Percentiles rank a stretch among this genome's conserved stretches.
These are phyloP conservation scores for Lepidopterella palustris DNA, from an alignment of 495 filamentous ascomycete species.

Conservation along the genomic window DNA sequence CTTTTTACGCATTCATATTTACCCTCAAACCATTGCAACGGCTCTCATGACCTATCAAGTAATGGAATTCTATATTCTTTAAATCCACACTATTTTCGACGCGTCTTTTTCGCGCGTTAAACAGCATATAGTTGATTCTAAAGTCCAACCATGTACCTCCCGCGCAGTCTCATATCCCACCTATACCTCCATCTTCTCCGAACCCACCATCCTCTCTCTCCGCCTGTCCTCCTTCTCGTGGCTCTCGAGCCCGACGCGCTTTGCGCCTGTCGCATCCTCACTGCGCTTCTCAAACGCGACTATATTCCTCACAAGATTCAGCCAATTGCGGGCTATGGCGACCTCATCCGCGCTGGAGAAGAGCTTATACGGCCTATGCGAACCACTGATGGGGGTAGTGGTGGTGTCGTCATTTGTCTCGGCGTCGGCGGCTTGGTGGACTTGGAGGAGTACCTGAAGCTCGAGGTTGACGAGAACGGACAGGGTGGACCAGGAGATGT, in stretches of 20 bases:
- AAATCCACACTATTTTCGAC: conserved; percentile 3
- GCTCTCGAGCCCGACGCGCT: conserved; percentile 93
- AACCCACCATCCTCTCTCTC: conserved; percentile 73
- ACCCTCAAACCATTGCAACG: not conserved
- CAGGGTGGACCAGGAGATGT: conserved; percentile 60
- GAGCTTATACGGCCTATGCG: conserved; percentile 78
- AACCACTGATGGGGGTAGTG: conserved; percentile 67
- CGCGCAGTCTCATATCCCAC: conserved; percentile 77
- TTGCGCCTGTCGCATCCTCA: conserved; percentile 91
- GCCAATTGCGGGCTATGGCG: conserved; percentile 85
- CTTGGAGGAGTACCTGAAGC: conserved; percentile 62
- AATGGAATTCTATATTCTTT: not conserved
- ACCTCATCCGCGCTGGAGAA: conserved; percentile 69
- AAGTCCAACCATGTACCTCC: conserved; percentile 73
- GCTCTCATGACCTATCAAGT: not conserved
- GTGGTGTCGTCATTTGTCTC: conserved; percentile 84
- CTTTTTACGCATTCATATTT: not conserved
- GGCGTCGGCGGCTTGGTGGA: conserved; percentile 90
- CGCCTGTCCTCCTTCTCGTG: conserved; percentile 86
- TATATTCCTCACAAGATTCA: conserved; percentile 98
- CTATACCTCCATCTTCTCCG: conserved; percentile 82
- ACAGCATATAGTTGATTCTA: not conserved
- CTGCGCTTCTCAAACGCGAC: conserved; percentile 84
- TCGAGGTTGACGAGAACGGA: conserved; percentile 47
- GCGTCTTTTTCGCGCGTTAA: conserved; percentile 11